Conservation (phyloP, 441 rosid species). For the Erodium texanum region DNA sequence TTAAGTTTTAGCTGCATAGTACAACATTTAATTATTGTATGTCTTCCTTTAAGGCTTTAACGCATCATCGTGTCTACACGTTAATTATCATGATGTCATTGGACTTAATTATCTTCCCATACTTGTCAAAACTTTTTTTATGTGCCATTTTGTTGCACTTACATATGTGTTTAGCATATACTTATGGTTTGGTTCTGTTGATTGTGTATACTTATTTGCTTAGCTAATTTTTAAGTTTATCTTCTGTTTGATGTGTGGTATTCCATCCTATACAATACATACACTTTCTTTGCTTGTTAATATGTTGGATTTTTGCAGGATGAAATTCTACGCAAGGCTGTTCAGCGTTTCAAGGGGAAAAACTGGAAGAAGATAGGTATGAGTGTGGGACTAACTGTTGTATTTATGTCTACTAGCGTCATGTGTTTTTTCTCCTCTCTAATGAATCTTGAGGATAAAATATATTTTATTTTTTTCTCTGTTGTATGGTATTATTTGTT, state of each 20-base stretch:
- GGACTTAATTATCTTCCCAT: background rate
- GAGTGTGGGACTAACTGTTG: background rate
- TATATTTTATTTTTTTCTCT: background rate
- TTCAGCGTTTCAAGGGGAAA: constrained; percentile 89
- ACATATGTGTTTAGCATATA: background rate
- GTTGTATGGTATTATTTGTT: background rate
- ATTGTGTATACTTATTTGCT: background rate
- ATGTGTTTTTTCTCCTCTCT: background rate
- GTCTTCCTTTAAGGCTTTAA: background rate
- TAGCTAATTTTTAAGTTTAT: background rate
- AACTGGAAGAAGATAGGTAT: constrained; percentile 99
- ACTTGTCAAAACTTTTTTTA: background rate
- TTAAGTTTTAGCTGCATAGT: background rate
- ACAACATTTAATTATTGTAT: background rate
- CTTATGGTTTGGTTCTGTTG: background rate
- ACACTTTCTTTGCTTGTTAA: constrained; percentile 6
- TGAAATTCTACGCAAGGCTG: constrained; percentile 83
- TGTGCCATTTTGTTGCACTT: background rate
- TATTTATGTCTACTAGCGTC: constrained; percentile 9
- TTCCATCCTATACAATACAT: background rate
- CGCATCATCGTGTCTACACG: background rate
- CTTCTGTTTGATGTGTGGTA: background rate
- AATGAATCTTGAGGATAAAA: background rate
- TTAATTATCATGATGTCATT: background rate
- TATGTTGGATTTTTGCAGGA: constrained; percentile 40